A percentile compares a stretch with the other conserved stretches of the same genome.
Evolutionary conservation across 1,284 basidiomycete genomes (phyloP).

Genomic region (Mrakiaceae sp.): DNA sequence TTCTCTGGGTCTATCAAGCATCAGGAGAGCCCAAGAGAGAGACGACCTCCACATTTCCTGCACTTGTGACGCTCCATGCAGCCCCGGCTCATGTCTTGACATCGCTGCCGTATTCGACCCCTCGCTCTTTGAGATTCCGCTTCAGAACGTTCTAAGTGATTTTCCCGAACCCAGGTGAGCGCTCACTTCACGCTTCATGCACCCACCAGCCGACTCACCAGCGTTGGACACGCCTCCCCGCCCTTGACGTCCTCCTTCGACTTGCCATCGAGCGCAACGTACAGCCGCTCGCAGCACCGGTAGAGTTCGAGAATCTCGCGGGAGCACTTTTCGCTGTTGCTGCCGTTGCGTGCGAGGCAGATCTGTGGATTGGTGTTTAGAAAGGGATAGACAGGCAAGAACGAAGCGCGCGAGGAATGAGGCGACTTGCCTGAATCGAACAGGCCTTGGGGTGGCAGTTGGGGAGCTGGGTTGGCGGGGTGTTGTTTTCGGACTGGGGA

Average conservation of each 20-base stretch:
- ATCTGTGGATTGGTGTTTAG: background rate
- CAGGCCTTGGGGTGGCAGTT: constrained; percentile 10
- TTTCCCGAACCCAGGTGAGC: background rate
- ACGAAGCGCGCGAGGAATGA: too few species aligned
- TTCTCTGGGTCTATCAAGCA: too few species aligned
- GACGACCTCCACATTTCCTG: too few species aligned
- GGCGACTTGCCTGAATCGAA: background rate
- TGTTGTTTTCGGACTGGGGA: too few species aligned
- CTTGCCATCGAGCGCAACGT: background rate
- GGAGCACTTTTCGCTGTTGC: constrained; percentile 7
- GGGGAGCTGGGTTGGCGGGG: background rate
- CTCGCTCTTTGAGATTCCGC: background rate
- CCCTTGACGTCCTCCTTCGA: constrained; percentile 1
- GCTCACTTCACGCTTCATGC: background rate
- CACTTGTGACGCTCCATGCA: too few species aligned
- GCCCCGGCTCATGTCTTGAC: too few species aligned
- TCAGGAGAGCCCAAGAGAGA: too few species aligned
- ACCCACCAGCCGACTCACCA: background rate
- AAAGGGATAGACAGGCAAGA: too few species aligned
- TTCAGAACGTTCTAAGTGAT: background rate
- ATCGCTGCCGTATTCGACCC: background rate
- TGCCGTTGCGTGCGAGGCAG: constrained; percentile 5
- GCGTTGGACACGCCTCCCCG: constrained; percentile 8
- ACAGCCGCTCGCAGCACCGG: background rate
- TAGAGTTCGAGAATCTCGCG: constrained; percentile 17